These are phyloP conservation scores for Malassezia globosa DNA, from an alignment of 1,284 basidiomycete species.

Conservation along the genomic window DNA sequence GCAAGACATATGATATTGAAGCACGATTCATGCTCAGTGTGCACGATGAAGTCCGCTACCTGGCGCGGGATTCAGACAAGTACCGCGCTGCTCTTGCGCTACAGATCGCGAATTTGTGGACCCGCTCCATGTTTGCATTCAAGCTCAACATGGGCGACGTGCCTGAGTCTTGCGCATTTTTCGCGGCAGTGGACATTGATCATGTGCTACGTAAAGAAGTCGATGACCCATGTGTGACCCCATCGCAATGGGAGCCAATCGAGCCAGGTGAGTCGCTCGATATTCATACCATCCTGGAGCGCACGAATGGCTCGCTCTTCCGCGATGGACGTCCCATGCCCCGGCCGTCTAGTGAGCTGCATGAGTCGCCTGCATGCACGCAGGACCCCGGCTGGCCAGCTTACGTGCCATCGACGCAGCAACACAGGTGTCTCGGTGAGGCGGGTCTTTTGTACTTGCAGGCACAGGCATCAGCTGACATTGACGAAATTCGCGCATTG, in stretches of 20 bases:
- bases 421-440: slow-evolving; percentile 37
- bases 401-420: slow-evolving; percentile 28
- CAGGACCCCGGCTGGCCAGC: background rate
- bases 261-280: slow-evolving; percentile 73
- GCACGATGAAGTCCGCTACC: slow-evolving; percentile 90
- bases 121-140: slow-evolving; percentile 78
- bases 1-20: slow-evolving; percentile 66
- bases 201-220: slow-evolving; percentile 86
- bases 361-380: too few species aligned
- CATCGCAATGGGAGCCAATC: slow-evolving; percentile 72
- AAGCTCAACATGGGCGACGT: slow-evolving; percentile 89
- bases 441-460: slow-evolving; percentile 37
- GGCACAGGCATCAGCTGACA: slow-evolving; percentile 39
- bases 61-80: slow-evolving; percentile 75
- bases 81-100: slow-evolving; percentile 83
- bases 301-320: slow-evolving; percentile 31
- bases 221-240: slow-evolving; percentile 87
- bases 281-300: slow-evolving; percentile 59
- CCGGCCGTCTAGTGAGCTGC: background rate
- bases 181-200: slow-evolving; percentile 92
- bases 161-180: slow-evolving; percentile 77
- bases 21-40: slow-evolving; percentile 93
- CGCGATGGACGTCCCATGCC: slow-evolving; percentile 21
- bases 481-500: slow-evolving; percentile 39
- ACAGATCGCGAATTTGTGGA: slow-evolving; percentile 94